Base-by-base conservation (phyloP, 208 protist genomes). In the Zelonia costaricensis region DNA sequence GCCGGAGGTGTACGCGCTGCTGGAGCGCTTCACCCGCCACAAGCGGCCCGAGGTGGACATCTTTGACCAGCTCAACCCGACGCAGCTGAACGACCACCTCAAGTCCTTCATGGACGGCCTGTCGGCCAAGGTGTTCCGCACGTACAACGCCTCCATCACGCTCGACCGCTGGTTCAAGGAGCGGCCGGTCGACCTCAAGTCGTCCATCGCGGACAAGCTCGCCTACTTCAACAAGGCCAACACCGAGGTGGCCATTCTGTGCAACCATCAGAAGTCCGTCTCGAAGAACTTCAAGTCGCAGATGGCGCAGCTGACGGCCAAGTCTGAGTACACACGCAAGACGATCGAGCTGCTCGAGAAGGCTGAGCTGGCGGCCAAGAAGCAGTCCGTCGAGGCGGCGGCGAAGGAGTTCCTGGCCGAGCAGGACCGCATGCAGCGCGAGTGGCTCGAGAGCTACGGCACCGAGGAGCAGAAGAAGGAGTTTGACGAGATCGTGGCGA, bases 41-140 rank as follows among this genome's bases (percentile, higher is more conserved):
- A 98, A 97, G 78, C 62, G 70, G 20, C 93, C 92, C 23, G 65
- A 28, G 2, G 72, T 88, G 12, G 84, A 98, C 49, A 85, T 99
- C 39, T 99, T 99, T 72, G 91, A 99, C 62, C 62, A 83, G 23
- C 73, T 99, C 49, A 94, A 80, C 35, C 73, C 94, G 51, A 77
- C 80, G 23, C 63, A 79, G 58, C 82, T 99, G 18, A 99, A 99
- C 76, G 86, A 97, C 22, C 85, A 99, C 73, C 83, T 99, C 48
- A 98, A 99, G 75, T 84, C 62, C 3, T 93, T 98, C 67, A 99
- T 99, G 98, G 74, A 80, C 15, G 98, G 95, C 31, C 83, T 99
- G 45, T 92, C 89, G 7, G 98, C 98, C 8, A 99, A 99, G 84
- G 98, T 99, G 30, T 99, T 99, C 79, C 98, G 98, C 97, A 99